These are phyloP conservation scores for Solanum hybrid DNA, from an alignment of 305 asterid genomes.

Conservation along the genomic window DNA sequence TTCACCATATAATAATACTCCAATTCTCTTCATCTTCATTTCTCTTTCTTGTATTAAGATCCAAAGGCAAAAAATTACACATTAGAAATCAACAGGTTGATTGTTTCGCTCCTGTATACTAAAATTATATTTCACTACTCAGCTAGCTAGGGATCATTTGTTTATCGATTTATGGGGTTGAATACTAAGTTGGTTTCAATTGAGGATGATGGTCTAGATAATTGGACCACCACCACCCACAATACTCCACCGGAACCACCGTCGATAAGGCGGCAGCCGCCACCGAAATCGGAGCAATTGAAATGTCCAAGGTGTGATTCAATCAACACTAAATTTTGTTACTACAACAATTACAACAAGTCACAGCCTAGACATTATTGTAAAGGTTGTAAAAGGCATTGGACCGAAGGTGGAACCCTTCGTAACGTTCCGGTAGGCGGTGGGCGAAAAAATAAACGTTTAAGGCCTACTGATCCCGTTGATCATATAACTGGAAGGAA, in stretches of 20 bases:
- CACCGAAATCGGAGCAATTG: conserved; percentile 20
- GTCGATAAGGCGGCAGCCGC: conserved; percentile 18
- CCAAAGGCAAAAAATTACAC: neutral
- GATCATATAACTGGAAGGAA: neutral
- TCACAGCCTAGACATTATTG: conserved; percentile 87
- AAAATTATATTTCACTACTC: neutral
- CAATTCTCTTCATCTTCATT: conserved; percentile 3
- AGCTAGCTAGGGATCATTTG: neutral
- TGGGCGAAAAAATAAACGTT: conserved; percentile 68
- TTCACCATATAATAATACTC: conserved; percentile 12
- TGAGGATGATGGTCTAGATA: conserved; percentile 24
- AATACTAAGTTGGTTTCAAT: conserved; percentile 35
- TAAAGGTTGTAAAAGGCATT: conserved; percentile 80
- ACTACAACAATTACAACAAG: conserved; percentile 77
- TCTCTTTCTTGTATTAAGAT: conserved; percentile 9
- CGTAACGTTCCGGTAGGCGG: conserved; percentile 87
- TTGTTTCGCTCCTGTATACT: neutral
- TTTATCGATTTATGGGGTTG: conserved; percentile 39
- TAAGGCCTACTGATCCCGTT: conserved; percentile 21
- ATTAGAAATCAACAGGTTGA: neutral
- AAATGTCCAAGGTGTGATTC: conserved; percentile 82
- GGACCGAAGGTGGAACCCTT: conserved; percentile 88
- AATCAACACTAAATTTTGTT: conserved; percentile 66
- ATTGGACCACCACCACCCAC: conserved; percentile 23
- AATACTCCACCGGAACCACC: conserved; percentile 1